Evolutionary conservation across 2,329 filamentous ascomycete species (phyloP), one percentile per base, ranked within the genome.

Genomic region (Proliferodiscus dingleyae): DNA sequence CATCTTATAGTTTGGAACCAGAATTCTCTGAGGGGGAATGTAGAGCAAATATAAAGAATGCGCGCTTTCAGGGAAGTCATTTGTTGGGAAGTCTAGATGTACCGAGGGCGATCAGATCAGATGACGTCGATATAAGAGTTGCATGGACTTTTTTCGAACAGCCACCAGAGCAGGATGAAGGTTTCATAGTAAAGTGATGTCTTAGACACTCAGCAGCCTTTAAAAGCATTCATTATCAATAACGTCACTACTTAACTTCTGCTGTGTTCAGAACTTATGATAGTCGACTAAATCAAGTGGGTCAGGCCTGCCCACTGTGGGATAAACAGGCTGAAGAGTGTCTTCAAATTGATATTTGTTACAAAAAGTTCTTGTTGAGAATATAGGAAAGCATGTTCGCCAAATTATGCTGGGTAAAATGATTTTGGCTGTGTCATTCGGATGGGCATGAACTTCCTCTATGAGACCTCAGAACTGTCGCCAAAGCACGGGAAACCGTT

Each of bases 341-440:
- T n/a, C n/a, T n/a, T n/a, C n/a, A n/a, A n/a, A n/a, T n/a, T n/a
- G n/a, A n/a, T n/a, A n/a, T n/a, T n/a, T n/a, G n/a, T n/a, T n/a
- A n/a, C n/a, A n/a, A n/a, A n/a, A n/a, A n/a, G 8, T 39, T 28
- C 5, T 19, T 39, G 8, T 23, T 8, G 24, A 40, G 37, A 38
- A 45, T 32, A 50, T 38, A 53, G 40, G 49, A 51, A 50, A 51
- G 55, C 55, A 60, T 60, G 49, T 57, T 61, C 57, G 52, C 56
- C 49, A 58, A 53, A 61, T 53, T 59, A 61, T 61, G 57, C 55
- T 53, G 47, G 40, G 45, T 58, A 58, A 56, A 62, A 57, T 59
- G 33, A 56, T 53, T 51, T 51, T 54, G 53, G 52, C 50, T 37
- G 43, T 6, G 32, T 34, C 15, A 40, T 55, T 48, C 40, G 49